These are phyloP conservation scores for Cenchrus americanus DNA, from an alignment of 176 grass and related monocot genomes.

Conservation along the genomic window DNA sequence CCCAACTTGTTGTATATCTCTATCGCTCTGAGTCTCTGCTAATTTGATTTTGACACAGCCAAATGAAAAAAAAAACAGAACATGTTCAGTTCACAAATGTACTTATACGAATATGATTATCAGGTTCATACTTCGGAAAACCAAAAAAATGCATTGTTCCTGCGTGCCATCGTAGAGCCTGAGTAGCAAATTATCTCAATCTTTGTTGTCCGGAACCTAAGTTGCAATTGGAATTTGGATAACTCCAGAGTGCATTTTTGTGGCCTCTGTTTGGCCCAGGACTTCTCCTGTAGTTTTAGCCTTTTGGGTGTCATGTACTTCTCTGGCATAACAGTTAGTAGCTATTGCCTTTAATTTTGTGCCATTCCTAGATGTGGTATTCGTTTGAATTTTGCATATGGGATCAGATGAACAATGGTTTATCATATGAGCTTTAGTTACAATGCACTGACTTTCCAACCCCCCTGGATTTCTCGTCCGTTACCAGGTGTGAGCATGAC, in stretches of 20 bases:
- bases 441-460: neutral
- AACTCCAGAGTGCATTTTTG: neutral
- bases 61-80: neutral
- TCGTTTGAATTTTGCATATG: neutral
- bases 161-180: neutral
- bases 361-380: neutral
- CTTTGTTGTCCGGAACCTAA: neutral
- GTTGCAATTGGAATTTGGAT: neutral
- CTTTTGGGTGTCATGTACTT: neutral
- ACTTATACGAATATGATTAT: neutral
- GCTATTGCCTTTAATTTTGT: neutral
- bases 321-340: neutral
- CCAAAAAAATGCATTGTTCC: neutral
- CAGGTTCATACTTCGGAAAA: neutral
- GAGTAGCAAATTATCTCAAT: neutral
- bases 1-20: neutral
- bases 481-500: conserved; percentile 77
- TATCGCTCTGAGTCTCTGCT: neutral
- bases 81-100: neutral
- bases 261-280: neutral
- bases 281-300: neutral
- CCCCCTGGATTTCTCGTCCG: conserved; percentile 9
- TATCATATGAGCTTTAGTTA: neutral
- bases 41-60: neutral
- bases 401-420: neutral